phyloP scores from a whole-genome alignment of 1,139 yeast species.

The Hemisphaericaspora lyxosophila region DNA sequence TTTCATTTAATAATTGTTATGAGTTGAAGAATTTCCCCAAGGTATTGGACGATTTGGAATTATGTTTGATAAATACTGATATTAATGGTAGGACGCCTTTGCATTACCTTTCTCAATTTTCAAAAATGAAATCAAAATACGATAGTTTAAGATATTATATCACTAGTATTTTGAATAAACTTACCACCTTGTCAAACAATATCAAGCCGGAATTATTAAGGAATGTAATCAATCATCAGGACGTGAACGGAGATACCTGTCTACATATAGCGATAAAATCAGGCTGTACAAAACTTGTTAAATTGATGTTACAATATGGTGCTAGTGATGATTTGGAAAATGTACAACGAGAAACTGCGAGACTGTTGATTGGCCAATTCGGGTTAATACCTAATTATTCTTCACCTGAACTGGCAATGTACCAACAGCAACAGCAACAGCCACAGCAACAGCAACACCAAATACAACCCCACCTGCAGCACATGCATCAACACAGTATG shows the following conservation, averaged over 20 bases:
- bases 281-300: slow-evolving; percentile 39
- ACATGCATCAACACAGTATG: slow-evolving; percentile 5
- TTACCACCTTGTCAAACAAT: slow-evolving; percentile 31
- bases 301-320: slow-evolving; percentile 41
- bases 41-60: slow-evolving; percentile 67
- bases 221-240: slow-evolving; percentile 68
- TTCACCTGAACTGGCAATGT: slow-evolving; percentile 11
- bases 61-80: slow-evolving; percentile 72
- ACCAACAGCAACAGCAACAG: slow-evolving; percentile 11
- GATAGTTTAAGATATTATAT: slow-evolving; percentile 44
- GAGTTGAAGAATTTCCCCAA: slow-evolving; percentile 74
- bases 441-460: slow-evolving; percentile 11
- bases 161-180: slow-evolving; percentile 38
- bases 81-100: slow-evolving; percentile 69
- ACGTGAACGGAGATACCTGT: slow-evolving; percentile 67
- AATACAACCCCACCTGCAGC: slow-evolving; percentile 2
- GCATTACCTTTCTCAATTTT: slow-evolving; percentile 67
- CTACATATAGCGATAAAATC: slow-evolving; percentile 60
- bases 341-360: slow-evolving; percentile 41
- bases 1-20: slow-evolving; percentile 84
- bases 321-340: slow-evolving; percentile 50
- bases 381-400: slow-evolving; percentile 22
- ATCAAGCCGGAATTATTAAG: slow-evolving; percentile 46
- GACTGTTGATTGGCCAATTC: slow-evolving; percentile 27
- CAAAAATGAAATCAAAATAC: slow-evolving; percentile 50